phyloP scores from a whole-genome alignment of 2,329 filamentous ascomycete species.

The Arthrobotrys conoides region DNA sequence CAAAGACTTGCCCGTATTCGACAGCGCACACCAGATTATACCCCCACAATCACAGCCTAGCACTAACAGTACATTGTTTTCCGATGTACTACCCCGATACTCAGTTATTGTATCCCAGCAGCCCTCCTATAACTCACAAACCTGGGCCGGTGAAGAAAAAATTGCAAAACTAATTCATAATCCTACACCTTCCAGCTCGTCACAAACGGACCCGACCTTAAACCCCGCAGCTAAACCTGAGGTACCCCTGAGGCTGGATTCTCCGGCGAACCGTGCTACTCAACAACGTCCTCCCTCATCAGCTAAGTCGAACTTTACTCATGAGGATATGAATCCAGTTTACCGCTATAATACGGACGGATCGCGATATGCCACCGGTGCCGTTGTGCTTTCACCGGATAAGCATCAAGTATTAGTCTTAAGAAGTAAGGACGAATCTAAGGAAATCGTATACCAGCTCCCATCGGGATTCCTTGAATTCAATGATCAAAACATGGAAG shows the following conservation, averaged over 20 bases:
- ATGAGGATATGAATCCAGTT: constrained; percentile 41
- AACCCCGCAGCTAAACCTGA: constrained; percentile 47
- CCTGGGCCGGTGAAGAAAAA: not conserved
- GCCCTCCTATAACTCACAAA: not conserved
- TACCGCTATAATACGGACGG: constrained; percentile 59
- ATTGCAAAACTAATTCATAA: not conserved
- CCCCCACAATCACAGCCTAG: not conserved
- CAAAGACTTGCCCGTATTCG: not conserved
- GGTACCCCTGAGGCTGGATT: constrained; percentile 2
- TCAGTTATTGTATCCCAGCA: constrained; percentile 44
- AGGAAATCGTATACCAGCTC: constrained; percentile 43
- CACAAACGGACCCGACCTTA: not conserved
- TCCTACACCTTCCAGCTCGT: not conserved
- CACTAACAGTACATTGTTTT: not conserved
- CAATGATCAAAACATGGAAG: constrained; percentile 61
- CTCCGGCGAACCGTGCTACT: not conserved
- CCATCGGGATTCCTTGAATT: constrained; percentile 52
- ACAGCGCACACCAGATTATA: not conserved
- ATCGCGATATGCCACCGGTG: constrained; percentile 58
- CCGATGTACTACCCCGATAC: constrained; percentile 48
- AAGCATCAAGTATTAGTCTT: constrained; percentile 58
- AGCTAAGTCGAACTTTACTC: constrained; percentile 26
- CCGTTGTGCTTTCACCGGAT: constrained; percentile 57
- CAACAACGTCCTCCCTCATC: not conserved
- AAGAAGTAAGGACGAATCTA: constrained; percentile 52